These are phyloP conservation scores for Micractinium conductrix DNA, from an alignment of 139 green algal genomes.

Conservation along the genomic window DNA sequence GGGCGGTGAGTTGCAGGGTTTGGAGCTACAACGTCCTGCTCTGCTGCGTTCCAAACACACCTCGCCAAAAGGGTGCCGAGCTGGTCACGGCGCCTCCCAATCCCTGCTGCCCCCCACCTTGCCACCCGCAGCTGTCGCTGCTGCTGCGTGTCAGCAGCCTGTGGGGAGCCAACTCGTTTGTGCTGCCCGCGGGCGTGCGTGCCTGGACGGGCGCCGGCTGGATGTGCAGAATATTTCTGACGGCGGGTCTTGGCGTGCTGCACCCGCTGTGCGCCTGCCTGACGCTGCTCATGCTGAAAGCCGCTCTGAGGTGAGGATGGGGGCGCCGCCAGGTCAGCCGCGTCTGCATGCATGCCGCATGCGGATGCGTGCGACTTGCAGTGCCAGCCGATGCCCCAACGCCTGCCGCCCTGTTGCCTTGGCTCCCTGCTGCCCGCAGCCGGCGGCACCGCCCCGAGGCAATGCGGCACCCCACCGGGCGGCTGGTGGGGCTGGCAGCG, in stretches of 20 bases:
- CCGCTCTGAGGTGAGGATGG: not conserved
- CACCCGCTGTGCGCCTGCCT: slow-evolving; percentile 25
- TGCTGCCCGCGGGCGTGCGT: slow-evolving; percentile 15
- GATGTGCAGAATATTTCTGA: slow-evolving; percentile 47
- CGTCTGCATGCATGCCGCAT: too few species aligned
- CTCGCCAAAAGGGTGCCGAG: too few species aligned
- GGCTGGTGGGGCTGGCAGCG: not conserved
- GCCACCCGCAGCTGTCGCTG: slow-evolving; percentile 11
- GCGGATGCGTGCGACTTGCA: too few species aligned
- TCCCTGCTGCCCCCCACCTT: too few species aligned
- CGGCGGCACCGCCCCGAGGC: not conserved
- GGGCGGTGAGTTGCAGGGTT: slow-evolving; percentile 15
- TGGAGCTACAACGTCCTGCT: not conserved
- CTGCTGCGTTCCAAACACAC: too few species aligned
- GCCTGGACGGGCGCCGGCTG: slow-evolving; percentile 39
- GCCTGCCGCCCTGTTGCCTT: not conserved
- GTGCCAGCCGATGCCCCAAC: too few species aligned
- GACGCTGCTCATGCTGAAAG: slow-evolving; percentile 38
- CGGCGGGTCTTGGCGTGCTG: slow-evolving; percentile 31
- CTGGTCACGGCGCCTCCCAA: too few species aligned
- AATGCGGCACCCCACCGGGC: not conserved
- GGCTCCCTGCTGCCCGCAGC: not conserved
- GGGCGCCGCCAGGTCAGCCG: not conserved
- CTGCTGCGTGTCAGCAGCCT: slow-evolving; percentile 40
- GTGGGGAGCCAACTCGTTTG: slow-evolving; percentile 41